phyloP scores from a whole-genome alignment of 345 rosid genomes.

The Streptanthus diversifolius region DNA sequence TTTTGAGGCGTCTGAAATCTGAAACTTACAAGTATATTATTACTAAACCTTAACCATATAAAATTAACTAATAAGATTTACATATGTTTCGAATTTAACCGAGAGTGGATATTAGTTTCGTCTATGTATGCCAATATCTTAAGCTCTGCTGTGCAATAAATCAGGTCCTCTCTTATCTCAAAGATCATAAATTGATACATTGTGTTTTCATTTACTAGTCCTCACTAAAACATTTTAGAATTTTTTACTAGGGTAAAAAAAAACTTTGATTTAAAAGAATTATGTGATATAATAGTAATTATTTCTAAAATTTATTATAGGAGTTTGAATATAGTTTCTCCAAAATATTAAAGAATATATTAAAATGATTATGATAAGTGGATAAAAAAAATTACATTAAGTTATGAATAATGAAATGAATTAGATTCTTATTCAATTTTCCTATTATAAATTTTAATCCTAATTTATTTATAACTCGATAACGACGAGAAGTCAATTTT shows the following conservation, averaged over 20 bases:
- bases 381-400: too few relatives aligned
- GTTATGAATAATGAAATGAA: too few relatives aligned
- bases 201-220: background rate
- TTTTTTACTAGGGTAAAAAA: background rate
- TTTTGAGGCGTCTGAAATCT: too few relatives aligned
- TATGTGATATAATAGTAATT: too few relatives aligned
- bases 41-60: background rate
- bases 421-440: background rate
- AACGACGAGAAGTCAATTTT: background rate
- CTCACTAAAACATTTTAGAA: background rate
- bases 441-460: background rate
- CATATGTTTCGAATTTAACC: slow-evolving; percentile 1
- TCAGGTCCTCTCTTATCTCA: slow-evolving; percentile 15
- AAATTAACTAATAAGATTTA: background rate
- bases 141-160: slow-evolving; percentile 4
- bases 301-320: too few relatives aligned
- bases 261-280: too few relatives aligned
- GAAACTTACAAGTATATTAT: background rate
- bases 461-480: background rate
- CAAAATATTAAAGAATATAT: too few relatives aligned
- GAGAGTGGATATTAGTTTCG: slow-evolving; percentile 16
- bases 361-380: too few relatives aligned
- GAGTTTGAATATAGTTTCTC: too few relatives aligned
- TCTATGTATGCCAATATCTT: background rate
- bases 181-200: background rate